phyloP scores from a whole-genome alignment of 139 green algal species.

The Helicosporidium sp. region DNA sequence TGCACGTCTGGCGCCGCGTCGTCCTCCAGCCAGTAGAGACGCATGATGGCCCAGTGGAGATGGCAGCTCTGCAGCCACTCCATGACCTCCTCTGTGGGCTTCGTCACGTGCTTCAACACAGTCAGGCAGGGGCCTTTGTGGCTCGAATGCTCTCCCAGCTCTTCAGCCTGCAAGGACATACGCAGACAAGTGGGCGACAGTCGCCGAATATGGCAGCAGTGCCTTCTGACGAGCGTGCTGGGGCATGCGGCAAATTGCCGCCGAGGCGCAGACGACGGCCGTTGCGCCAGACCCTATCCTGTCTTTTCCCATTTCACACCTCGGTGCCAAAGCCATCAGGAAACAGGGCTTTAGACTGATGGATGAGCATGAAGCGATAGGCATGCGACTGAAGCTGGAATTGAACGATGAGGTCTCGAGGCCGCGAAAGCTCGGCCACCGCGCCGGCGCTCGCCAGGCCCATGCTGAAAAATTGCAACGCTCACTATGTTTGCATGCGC shows the following conservation, averaged over 20 bases:
- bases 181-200: no score
- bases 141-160: neutral
- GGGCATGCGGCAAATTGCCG: no score
- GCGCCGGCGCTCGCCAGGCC: no score
- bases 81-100: neutral
- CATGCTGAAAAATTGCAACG: no score
- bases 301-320: slow-evolving; percentile 1
- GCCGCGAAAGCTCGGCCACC: neutral
- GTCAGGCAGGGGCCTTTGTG: neutral
- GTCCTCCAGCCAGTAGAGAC: neutral
- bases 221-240: no score
- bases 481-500: no score
- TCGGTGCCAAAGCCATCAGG: neutral
- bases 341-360: neutral
- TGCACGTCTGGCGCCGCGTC: neutral
- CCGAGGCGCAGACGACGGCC: no score
- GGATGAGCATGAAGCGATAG: neutral
- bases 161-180: slow-evolving; percentile 1
- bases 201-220: no score
- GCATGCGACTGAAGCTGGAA: neutral
- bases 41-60: neutral
- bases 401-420: neutral
- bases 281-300: no score
- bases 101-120: slow-evolving; percentile 1
- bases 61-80: slow-evolving; percentile 1